Evolutionary conservation across 257 asterid genomes (phyloP).

Genomic region (Marsdenia floribunda): DNA sequence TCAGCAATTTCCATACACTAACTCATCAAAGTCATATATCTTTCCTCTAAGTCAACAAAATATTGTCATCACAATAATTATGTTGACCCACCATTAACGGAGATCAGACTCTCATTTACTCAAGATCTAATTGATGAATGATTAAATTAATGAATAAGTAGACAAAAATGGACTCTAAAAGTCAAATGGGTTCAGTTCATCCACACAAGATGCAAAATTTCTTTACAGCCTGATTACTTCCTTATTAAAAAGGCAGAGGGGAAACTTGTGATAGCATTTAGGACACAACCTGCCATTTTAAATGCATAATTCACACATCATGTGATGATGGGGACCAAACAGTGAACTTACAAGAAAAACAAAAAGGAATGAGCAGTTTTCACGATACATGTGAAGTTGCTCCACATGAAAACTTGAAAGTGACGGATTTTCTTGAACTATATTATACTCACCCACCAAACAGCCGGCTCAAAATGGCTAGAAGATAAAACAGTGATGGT

Average conservation of each 20-base stretch:
- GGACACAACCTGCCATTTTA: conserved; percentile 3
- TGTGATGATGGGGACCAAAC: background rate
- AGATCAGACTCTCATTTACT: background rate
- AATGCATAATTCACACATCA: conserved; percentile 11
- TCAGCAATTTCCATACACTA: conserved; percentile 2
- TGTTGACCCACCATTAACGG: background rate
- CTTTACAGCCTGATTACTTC: background rate
- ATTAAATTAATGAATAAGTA: background rate
- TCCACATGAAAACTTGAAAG: background rate
- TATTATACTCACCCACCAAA: background rate
- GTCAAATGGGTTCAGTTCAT: background rate
- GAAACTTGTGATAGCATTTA: conserved; percentile 16
- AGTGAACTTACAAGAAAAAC: background rate
- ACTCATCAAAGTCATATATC: background rate
- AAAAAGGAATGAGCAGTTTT: background rate
- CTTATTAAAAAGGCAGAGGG: background rate
- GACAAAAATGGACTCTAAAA: background rate
- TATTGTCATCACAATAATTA: background rate
- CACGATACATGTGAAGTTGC: background rate
- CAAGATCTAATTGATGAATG: background rate
- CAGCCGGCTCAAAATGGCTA: background rate
- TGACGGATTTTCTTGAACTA: background rate
- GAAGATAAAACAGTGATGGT: background rate
- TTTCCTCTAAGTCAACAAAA: background rate
- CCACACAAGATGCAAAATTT: background rate